A percentile compares a stretch with the other conserved stretches of the same genome.
phyloP scores from a whole-genome alignment of 2,329 filamentous ascomycete species.

The Calonectria hawksworthii region DNA sequence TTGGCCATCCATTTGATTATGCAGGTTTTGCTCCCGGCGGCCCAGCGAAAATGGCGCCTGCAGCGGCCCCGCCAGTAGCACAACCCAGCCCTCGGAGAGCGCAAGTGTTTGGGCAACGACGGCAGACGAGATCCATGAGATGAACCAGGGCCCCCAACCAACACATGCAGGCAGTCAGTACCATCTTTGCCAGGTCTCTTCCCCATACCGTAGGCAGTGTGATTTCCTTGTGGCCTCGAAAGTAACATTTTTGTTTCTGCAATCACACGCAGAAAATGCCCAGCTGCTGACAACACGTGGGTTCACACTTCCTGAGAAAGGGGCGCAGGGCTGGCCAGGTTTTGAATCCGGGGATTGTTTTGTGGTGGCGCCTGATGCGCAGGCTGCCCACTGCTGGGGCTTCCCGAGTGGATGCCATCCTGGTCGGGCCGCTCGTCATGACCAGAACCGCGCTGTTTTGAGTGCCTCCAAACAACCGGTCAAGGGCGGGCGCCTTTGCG shows the following conservation, averaged over 20 bases:
- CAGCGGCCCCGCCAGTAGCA: constrained; percentile 36
- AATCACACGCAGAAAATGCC: constrained; percentile 12
- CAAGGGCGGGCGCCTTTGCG: constrained; percentile 34
- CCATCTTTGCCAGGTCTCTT: background rate
- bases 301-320: constrained; percentile 30
- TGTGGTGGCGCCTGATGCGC: constrained; percentile 47
- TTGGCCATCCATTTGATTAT: constrained; percentile 24
- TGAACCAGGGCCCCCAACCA: constrained; percentile 5
- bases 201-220: constrained; percentile 26
- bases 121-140: constrained; percentile 35
- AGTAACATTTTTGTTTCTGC: constrained; percentile 1
- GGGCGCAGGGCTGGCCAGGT: constrained; percentile 43
- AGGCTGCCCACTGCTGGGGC: constrained; percentile 48
- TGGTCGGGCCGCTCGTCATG: constrained; percentile 47
- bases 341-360: constrained; percentile 46
- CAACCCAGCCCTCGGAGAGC: constrained; percentile 22
- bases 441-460: constrained; percentile 44
- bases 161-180: background rate
- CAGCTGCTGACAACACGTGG: constrained; percentile 27
- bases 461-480: constrained; percentile 42
- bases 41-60: constrained; percentile 38
- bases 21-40: constrained; percentile 23
- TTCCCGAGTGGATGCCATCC: constrained; percentile 49
- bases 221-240: constrained; percentile 10
- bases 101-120: constrained; percentile 16